Base-by-base conservation (phyloP, 148 eudicot genomes). In the Pharnaceum exiguum region DNA sequence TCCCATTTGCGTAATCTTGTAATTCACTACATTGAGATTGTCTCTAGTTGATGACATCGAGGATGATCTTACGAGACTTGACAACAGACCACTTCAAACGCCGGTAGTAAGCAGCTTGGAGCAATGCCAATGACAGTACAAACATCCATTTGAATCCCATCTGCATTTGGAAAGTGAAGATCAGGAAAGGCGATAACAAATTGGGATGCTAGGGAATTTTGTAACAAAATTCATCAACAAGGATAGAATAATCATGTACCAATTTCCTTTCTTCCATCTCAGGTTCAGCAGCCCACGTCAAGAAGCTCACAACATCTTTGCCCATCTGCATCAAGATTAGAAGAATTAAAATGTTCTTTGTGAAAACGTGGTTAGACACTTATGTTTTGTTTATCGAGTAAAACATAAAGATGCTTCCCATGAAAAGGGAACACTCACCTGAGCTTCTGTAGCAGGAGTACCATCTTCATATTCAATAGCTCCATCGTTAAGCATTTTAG, bases 141-240 rank as follows among this genome's bases (percentile, higher is more conserved):
- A 91, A 85, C 23, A 91, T 87, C 98, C 96, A 91, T 63, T 93
- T 93, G 78, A 93, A 93, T 59, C 96, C 99, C 99, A 93, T 93
- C 99, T 93, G 81, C 67, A 75, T 18, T 50, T 40, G 15, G 27
- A 57, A 29, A 21, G 2, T 22, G 52, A 33, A 37, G 15, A 24
- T 71, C 16, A 64, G 38, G 21, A 19, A 22, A 57, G 28, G 37
- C 51, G 11, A 31, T 13, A 19, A 10, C 7, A 25, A 16, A 19
- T n/a, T n/a, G n/a, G n/a, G n/a, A n/a, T n/a, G n/a, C n/a, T n/a
- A n/a, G n/a, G n/a, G n/a, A n/a, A n/a, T n/a, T n/a, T n/a, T n/a
- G n/a, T n/a, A 19, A 16, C 42, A 5, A 2, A 49, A 28, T 7
- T 57, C 19, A 37, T 17, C 15, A 29, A 9, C 10, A 6, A 0